Base-by-base conservation (phyloP, 2,329 filamentous ascomycete species). In the Periconia macrospinosa region DNA sequence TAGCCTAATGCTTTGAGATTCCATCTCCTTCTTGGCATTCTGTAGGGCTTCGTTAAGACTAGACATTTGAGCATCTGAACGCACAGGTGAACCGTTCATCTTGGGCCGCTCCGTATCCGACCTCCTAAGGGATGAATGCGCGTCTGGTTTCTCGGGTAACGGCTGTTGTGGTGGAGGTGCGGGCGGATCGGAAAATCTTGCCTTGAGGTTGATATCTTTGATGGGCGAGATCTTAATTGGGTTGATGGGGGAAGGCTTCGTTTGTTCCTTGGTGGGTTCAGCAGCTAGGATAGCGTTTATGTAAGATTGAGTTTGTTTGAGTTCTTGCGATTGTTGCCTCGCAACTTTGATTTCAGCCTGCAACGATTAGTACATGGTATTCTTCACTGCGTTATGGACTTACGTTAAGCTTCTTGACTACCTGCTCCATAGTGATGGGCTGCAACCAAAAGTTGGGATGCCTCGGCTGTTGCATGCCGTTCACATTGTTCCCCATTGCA, bases 151-250 rank as follows among this genome's bases (percentile, higher is more conserved):
- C 70, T 97, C 92, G 1, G 93, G 93, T 6, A 97, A 79, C 14
- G 93, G 93, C 63, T 96, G 92, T 63, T 96, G 92, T 27, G 93
- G 93, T 23, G 93, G 93, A 8, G 93, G 93, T 19, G 92, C 93
- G 3, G 93, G 93, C 47, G 93, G 93, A 53, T 97, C 92, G 1
- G 91, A 94, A 71, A 97, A 97, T 49, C 92, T 85, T 5, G 90
- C 85, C 65, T 94, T 93, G 41, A 87, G 79, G 42, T 59, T 66
- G 41, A 65, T 58, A 67, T 96, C 92, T 60, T 91, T 88, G 45
- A 76, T 69, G 6, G 78, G 78, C 11, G 76, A 74, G 56, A 76
- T 65, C 55, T 67, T 72, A 60, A 78, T 72, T 63, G 78, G 63
- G 20, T 76, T 77, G 41, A 63, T 55, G 6, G 69, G 67, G 1